Base-by-base conservation (phyloP, 345 rosid genomes). In the Zanthoxylum bungeanum region DNA sequence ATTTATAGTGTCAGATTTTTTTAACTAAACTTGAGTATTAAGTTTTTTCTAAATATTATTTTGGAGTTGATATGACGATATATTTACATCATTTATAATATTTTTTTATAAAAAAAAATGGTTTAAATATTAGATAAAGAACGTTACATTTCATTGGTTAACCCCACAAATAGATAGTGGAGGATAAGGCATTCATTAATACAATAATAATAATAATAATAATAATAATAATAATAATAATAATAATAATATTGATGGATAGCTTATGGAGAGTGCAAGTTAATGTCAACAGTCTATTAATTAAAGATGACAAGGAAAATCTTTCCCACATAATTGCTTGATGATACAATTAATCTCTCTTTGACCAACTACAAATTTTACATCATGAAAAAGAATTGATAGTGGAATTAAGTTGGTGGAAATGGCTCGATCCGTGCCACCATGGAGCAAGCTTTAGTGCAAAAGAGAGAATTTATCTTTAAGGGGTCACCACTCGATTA, bases 361-460 rank as follows among this genome's bases (percentile, higher is more conserved):
- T 42, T 16, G 47, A 44, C n/a, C 17, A 44, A 3, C 49, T 44
- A 19, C n/a, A 6, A 44, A 44, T 44, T 44, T 44, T 44, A 19
- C 49, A 1, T 4, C 49, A 16, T 19, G 4, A 4, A 5, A 0
- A 19, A 69, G 55, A 40, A 19, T 39, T 2, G 39, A 4, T 33
- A 60, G 31, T 66, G 73, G 76, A 73, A 73, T 42, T 4, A 21
- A 53, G 76, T 49, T 0, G 69, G 46, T 75, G 61, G 53, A 31
- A 28, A 1, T 31, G 50, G 44, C 46, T 59, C 16, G 9, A 59
- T 50, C 59, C 14, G 9, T 2, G 27, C 46, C 28, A 24, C 34
- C 31, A 12, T 31, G 7, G 42, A 19, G 58, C 44, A 9, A 9
- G 59, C 59, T 50, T 19, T 49, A 0, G 10, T 50, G 53, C 25